Evolutionary conservation across 805 yeast genomes (phyloP), one percentile per base, ranked within the genome.

Genomic region (Jamesozyma gamospora): DNA sequence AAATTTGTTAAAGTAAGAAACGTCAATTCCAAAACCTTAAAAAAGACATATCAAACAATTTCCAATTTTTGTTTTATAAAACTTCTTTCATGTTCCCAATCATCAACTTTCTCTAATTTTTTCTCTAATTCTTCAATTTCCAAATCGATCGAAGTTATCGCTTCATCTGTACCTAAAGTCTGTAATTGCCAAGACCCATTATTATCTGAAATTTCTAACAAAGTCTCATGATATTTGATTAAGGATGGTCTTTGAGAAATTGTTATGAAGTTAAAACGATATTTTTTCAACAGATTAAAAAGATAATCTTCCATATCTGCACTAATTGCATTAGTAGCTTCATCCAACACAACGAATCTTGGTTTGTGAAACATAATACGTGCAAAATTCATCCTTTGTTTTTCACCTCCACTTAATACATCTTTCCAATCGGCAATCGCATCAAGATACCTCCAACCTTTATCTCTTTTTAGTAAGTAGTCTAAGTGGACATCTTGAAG

Each of bases 391-490:
- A 87, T 72, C 55, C 95, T 75, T 66, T 87, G 96, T 62, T 85
- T 80, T 59, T 87, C 96, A 41, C 96, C 96, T n/a, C 96, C 96
- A 61, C 92, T 81, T 47, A 87, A 71, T n/a, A 87, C 81, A 56
- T 82, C 94, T 53, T 79, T 79, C 96, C 96, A 87, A 48, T 79
- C 85, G 43, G 79, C 71, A 10, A 61, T 50, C 4, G 68, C 55
- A 46, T 69, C 65, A 26, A 69, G 56, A 45, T 65, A 66, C 28
- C 62, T 62, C 62, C 71, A 61, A 10, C 78, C 78, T 15, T 63
- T 65, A 40, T 64, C 75, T 56, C 96, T 72, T 40, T 76, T 77
- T 34, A 85, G 68, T 37, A 88, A 67, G 60, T 88, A 87, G 26
- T 81, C 94, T 44, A 88, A 67, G 44, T 82, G 81, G 29, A 88